Conservation (phyloP, 495 filamentous ascomycete species). For the Rusavskia elegans region DNA sequence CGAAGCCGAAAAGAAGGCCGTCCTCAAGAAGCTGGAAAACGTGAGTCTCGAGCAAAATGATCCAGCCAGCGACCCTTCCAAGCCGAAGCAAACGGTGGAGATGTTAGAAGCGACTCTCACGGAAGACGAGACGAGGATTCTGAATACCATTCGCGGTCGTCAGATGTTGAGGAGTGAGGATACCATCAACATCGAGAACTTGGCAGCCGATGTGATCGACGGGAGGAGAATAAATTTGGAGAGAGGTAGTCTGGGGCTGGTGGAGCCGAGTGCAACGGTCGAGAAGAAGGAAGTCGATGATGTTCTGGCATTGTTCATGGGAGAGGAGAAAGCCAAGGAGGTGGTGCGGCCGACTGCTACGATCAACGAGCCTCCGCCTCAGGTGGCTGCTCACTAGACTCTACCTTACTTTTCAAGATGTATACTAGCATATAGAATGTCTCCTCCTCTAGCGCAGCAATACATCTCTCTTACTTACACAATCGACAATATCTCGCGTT, state of each 20-base stretch:
- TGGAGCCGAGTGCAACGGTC: neutral
- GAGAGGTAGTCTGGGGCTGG: slow-evolving; percentile 21
- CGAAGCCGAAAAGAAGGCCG: slow-evolving; percentile 8
- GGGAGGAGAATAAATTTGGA: slow-evolving; percentile 18
- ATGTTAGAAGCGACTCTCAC: neutral
- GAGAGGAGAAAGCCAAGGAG: neutral
- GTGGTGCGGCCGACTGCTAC: neutral
- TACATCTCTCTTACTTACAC: too few relatives aligned
- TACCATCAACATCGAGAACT: slow-evolving; percentile 19
- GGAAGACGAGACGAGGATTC: slow-evolving; percentile 19
- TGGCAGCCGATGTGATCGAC: slow-evolving; percentile 20
- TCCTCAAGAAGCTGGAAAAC: slow-evolving; percentile 14
- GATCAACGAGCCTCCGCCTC: too few relatives aligned
- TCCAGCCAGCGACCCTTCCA: neutral
- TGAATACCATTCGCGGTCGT: slow-evolving; percentile 17
- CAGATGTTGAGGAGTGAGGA: slow-evolving; percentile 16
- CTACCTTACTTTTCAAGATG: too few relatives aligned
- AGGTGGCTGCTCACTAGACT: too few relatives aligned
- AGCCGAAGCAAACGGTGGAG: neutral
- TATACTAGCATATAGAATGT: too few relatives aligned
- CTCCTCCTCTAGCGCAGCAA: too few relatives aligned
- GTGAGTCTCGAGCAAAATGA: neutral
- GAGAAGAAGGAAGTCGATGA: neutral
- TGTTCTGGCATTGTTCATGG: neutral
- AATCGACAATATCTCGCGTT: too few relatives aligned